Evolutionary conservation across 2,329 filamentous ascomycete genomes (phyloP), one percentile per base, ranked within the genome.

Genomic region (Ascochyta clinopodiicola): DNA sequence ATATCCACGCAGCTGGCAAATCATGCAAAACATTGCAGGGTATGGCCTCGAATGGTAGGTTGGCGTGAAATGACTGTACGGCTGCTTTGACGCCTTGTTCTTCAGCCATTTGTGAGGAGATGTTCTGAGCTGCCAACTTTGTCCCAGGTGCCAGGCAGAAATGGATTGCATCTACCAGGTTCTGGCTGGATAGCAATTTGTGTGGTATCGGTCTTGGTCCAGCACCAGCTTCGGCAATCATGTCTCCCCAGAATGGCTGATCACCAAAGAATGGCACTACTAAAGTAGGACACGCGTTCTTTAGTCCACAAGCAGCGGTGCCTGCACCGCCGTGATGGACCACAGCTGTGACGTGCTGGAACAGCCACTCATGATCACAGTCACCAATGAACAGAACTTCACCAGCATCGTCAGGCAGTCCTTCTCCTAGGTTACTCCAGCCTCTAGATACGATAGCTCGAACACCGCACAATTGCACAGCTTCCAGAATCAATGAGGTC

Each of bases 261-360:
- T 60, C 70, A 19, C 71, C 68, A 44, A 73, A 96, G 77, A 96
- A 96, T 0, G 91, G 91, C 0, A 96, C 86, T 1, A 96, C 82
- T 2, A 92, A 82, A 0, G 91, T 95, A 1, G 91, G 91, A 42
- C 87, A 87, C 19, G 90, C 91, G 2, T 86, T 84, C 17, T 87
- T 83, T 55, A 96, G 88, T 7, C 91, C 91, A 0, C 90, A 90
- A 0, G 91, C 90, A 0, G 90, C 92, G 2, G 91, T 96, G n/a
- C 91, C 91, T 3, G 91, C 91, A 51, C 91, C 91, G 15, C 91
- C 91, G 58, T 95, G 91, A 67, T 96, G 91, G 4, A 93, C 88
- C 1, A 96, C 91, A 36, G 85, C 87, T 0, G 89, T 87, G 2
- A 95, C 90, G 37, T 83, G 86, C 59, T 90, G 81, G 72, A 96